A percentile compares a stretch with the other conserved stretches of the same genome.
phyloP scores from a whole-genome alignment of 352 stramenopile genomes.

The Globisporangium mamillatum region DNA sequence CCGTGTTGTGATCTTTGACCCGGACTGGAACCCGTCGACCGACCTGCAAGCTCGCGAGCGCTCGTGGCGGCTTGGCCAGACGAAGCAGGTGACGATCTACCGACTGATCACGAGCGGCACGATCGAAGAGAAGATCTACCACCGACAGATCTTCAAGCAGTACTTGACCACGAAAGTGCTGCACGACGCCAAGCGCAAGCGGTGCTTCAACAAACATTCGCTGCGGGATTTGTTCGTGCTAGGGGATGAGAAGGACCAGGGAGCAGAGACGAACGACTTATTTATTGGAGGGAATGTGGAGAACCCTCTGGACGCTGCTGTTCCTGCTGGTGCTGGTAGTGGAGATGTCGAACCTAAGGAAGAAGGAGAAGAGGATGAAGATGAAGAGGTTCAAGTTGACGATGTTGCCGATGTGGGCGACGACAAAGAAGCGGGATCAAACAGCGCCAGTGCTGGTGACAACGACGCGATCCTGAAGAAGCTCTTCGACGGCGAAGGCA shows the following conservation, averaged over 20 bases:
- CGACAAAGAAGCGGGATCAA: background rate
- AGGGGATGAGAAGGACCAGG: slow-evolving; percentile 47
- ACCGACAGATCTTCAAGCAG: slow-evolving; percentile 99
- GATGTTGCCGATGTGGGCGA: background rate
- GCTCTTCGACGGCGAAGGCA: slow-evolving; percentile 88
- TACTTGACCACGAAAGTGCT: slow-evolving; percentile 97
- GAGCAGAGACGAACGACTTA: slow-evolving; percentile 91
- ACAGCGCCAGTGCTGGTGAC: slow-evolving; percentile 33
- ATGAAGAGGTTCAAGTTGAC: slow-evolving; percentile 4
- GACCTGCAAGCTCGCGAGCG: slow-evolving; percentile 96
- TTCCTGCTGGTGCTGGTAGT: slow-evolving; percentile 1
- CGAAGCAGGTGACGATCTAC: slow-evolving; percentile 86
- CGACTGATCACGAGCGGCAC: slow-evolving; percentile 95
- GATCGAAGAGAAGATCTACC: slow-evolving; percentile 99
- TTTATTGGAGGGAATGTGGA: slow-evolving; percentile 87
- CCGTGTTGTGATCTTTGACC: slow-evolving; percentile 97
- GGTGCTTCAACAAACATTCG: slow-evolving; percentile 96
- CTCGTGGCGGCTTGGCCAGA: slow-evolving; percentile 94
- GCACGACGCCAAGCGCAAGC: slow-evolving; percentile 94
- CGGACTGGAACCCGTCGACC: slow-evolving; percentile 99
- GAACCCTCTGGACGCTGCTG: slow-evolving; percentile 29
- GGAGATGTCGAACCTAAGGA: background rate
- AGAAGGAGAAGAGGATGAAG: slow-evolving; percentile 26
- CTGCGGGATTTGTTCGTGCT: slow-evolving; percentile 96
- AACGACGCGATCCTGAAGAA: slow-evolving; percentile 89